Percentiles rank a stretch among this genome's conserved stretches.
Conservation (phyloP, 495 filamentous ascomycete genomes). For the Penicillium simplicissimum region DNA sequence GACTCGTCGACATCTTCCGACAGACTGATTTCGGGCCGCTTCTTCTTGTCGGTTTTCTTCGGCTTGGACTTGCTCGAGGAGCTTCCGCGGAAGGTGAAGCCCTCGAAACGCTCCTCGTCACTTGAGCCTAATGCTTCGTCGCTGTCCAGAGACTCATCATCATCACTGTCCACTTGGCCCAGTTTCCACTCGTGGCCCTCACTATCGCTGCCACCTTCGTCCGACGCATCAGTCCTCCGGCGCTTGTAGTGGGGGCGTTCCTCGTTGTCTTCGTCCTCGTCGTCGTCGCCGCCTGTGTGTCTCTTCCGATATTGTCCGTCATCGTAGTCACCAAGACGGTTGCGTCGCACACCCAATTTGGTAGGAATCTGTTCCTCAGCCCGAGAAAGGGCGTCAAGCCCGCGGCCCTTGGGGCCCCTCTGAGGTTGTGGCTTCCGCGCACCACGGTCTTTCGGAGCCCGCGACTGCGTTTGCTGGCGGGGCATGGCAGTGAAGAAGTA, state of each 20-base stretch:
- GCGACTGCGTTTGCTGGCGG: slow-evolving; percentile 58
- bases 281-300: slow-evolving; percentile 36
- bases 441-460: slow-evolving; percentile 51
- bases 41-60: slow-evolving; percentile 29
- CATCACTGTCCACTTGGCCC: slow-evolving; percentile 70
- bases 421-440: slow-evolving; percentile 39
- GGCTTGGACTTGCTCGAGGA: slow-evolving; percentile 52
- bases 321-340: slow-evolving; percentile 60
- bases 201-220: slow-evolving; percentile 69
- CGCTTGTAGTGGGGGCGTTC: slow-evolving; percentile 51
- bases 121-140: slow-evolving; percentile 92
- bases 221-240: slow-evolving; percentile 36
- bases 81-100: slow-evolving; percentile 71
- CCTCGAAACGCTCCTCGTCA: slow-evolving; percentile 80
- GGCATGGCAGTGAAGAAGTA: slow-evolving; percentile 54
- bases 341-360: slow-evolving; percentile 51
- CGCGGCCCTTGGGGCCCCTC: slow-evolving; percentile 57
- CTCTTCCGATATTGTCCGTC: slow-evolving; percentile 51
- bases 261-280: slow-evolving; percentile 50
- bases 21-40: slow-evolving; percentile 50
- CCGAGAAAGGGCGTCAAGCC: slow-evolving; percentile 81
- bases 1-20: slow-evolving; percentile 57
- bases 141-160: slow-evolving; percentile 84
- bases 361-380: slow-evolving; percentile 63
- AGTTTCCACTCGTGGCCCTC: slow-evolving; percentile 88